These are phyloP conservation scores for Crepidotus variabilis DNA, from an alignment of 768 basidiomycete genomes.

Conservation along the genomic window DNA sequence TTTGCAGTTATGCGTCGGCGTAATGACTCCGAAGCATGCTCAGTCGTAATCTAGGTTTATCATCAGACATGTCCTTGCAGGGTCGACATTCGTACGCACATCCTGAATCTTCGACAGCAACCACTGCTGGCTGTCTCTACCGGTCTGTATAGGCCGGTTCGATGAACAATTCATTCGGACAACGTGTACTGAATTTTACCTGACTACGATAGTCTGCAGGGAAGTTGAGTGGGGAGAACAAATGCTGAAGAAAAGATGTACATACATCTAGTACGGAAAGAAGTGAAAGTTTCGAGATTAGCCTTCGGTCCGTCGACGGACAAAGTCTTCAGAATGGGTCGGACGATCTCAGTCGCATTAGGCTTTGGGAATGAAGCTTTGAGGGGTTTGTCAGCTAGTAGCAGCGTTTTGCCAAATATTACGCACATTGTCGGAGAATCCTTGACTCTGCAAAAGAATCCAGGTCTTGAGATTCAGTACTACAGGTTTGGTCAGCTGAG, in stretches of 20 bases:
- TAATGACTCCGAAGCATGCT: slow-evolving; percentile 56
- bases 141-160: slow-evolving; percentile 44
- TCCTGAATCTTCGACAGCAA: slow-evolving; percentile 62
- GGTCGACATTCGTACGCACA: slow-evolving; percentile 31
- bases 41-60: slow-evolving; percentile 51
- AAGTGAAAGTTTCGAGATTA: slow-evolving; percentile 63
- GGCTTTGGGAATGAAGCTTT: slow-evolving; percentile 54
- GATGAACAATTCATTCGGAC: slow-evolving; percentile 1
- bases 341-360: slow-evolving; percentile 55
- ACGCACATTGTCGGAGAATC: slow-evolving; percentile 37
- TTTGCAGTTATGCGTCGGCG: slow-evolving; percentile 54
- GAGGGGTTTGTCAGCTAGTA: slow-evolving; percentile 4
- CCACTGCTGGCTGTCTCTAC: slow-evolving; percentile 76
- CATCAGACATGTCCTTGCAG: slow-evolving; percentile 3
- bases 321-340: slow-evolving; percentile 60
- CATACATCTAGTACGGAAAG: slow-evolving; percentile 73
- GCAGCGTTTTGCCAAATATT: slow-evolving; percentile 7
- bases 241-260: slow-evolving; percentile 9
- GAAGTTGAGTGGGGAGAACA: neutral
- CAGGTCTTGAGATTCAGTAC: slow-evolving; percentile 72
- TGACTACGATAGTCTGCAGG: neutral
- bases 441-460: slow-evolving; percentile 35
- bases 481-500: slow-evolving; percentile 21
- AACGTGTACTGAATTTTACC: neutral
- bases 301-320: slow-evolving; percentile 61